These are phyloP conservation scores for Tolypocladium album DNA, from an alignment of 2,329 filamentous ascomycete genomes.

Conservation along the genomic window DNA sequence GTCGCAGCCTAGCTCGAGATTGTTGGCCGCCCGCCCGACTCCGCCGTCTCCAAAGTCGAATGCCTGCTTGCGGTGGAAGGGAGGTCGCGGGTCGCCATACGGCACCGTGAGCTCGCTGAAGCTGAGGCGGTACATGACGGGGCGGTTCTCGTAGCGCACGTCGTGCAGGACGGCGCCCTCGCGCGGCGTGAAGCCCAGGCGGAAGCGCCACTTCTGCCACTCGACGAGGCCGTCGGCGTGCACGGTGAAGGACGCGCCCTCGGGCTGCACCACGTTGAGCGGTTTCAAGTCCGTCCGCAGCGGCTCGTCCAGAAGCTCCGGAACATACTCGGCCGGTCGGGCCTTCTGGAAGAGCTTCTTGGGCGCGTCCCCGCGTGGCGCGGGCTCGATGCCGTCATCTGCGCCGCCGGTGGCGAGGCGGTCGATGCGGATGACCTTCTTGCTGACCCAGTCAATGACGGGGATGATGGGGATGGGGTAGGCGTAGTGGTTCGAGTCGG, in stretches of 20 bases:
- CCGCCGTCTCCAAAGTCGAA: conserved; percentile 65
- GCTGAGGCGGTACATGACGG: conserved; percentile 55
- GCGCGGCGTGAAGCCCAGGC: conserved; percentile 57
- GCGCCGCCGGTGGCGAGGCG: conserved; percentile 38
- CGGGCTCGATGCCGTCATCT: conserved; percentile 31
- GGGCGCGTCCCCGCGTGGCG: conserved; percentile 23
- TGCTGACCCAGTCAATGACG: conserved; percentile 46
- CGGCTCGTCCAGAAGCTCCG: conserved; percentile 37
- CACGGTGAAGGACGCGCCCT: conserved; percentile 56
- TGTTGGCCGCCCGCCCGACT: conserved; percentile 56
- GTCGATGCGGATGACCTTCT: conserved; percentile 45
- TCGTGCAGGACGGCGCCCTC: conserved; percentile 65
- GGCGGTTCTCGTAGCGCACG: conserved; percentile 53
- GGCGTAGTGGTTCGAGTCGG: conserved; percentile 51
- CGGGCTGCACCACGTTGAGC: conserved; percentile 59
- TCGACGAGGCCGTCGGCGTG: conserved; percentile 34
- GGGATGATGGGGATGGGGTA: conserved; percentile 50
- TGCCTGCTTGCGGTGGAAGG: conserved; percentile 59
- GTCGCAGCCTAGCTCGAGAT: conserved; percentile 58
- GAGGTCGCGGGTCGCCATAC: conserved; percentile 54
- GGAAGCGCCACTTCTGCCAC: conserved; percentile 61
- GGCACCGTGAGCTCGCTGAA: conserved; percentile 62
- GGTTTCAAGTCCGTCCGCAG: conserved; percentile 50
- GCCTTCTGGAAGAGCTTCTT: conserved; percentile 33
- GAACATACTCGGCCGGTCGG: conserved; percentile 33